These are phyloP conservation scores for Nicotiana tabacum DNA, from an alignment of 257 asterid species.

Conservation along the genomic window DNA sequence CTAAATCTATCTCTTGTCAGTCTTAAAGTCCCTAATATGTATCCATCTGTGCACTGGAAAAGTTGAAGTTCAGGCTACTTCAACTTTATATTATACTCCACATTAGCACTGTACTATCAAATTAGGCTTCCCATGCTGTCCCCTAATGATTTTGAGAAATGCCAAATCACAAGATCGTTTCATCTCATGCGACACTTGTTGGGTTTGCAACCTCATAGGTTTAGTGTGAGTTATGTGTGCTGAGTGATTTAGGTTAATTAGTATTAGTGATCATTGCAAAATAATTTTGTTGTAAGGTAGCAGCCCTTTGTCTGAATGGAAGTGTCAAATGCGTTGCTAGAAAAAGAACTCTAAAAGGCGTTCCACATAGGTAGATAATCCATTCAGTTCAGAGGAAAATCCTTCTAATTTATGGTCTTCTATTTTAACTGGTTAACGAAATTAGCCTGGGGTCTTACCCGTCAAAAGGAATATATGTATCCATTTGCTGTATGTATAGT, in stretches of 20 bases:
- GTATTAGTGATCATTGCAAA: not conserved
- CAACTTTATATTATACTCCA: not conserved
- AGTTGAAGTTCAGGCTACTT: not conserved
- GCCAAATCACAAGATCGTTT: not conserved
- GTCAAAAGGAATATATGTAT: not conserved
- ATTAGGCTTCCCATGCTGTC: not conserved
- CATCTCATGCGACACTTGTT: not conserved
- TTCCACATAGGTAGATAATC: not conserved
- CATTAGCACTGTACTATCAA: not conserved
- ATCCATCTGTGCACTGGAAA: not conserved
- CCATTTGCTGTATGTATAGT: not conserved
- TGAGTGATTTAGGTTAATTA: not conserved
- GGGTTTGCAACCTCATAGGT: not conserved
- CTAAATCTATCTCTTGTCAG: not conserved
- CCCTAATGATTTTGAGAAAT: not conserved
- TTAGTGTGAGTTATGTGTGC: not conserved
- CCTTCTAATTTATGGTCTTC: not conserved
- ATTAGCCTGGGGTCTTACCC: not conserved
- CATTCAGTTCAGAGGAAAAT: not conserved
- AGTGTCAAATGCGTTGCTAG: not conserved
- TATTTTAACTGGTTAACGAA: not conserved
- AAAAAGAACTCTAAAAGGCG: not conserved
- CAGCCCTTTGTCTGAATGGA: not conserved
- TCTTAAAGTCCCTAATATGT: not conserved
- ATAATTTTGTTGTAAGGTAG: not conserved